Base-by-base conservation (phyloP, 2,329 filamentous ascomycete species). In the Colletotrichum sp. region DNA sequence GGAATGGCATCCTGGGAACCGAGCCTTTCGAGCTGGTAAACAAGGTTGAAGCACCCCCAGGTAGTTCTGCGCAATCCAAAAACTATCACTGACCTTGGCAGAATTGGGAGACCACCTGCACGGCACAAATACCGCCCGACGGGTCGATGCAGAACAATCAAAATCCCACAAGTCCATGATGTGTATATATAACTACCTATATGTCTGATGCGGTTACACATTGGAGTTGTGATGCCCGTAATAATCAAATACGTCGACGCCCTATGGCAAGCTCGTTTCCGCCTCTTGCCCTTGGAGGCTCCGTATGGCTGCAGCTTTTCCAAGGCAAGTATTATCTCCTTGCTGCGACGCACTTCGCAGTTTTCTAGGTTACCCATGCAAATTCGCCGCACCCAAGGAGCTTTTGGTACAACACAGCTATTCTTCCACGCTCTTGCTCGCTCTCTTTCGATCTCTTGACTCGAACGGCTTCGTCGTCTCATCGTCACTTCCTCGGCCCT, bases 361-460 rank as follows among this genome's bases (percentile, higher is more conserved):
- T 44, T 39, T 26, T 75, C 73, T 72, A 72, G 55, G 52, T 59
- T 68, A 32, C 55, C 63, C 63, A 75, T 68, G 63, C 73, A 75
- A 68, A 55, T 66, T 76, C 26, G 69, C 69, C 73, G 70, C 69
- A 68, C 24, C 73, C 73, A 72, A 68, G 69, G 69, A 72, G 69
- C 36, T 76, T 76, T 76, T 72, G 36, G 57, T 68, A 76, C 73
- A 72, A 68, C 63, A 64, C 57, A 44, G 55, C 39, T 5, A 15
- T 30, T 32, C 69, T 67, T 68, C 55, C 32, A 64, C 44, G 30
- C 66, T 63, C 62, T 72, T 60, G 57, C 28, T 62, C 69, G 62
- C 34, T 34, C 57, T 62, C 62, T 63, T 52, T 52, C 49, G 55
- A 32, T 75, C 55, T 62, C 62, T 32, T 32, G 44, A 28, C 69